Evolutionary conservation across 2,329 filamentous ascomycete species (phyloP).

Genomic region (Tetracladium maxilliforme): DNA sequence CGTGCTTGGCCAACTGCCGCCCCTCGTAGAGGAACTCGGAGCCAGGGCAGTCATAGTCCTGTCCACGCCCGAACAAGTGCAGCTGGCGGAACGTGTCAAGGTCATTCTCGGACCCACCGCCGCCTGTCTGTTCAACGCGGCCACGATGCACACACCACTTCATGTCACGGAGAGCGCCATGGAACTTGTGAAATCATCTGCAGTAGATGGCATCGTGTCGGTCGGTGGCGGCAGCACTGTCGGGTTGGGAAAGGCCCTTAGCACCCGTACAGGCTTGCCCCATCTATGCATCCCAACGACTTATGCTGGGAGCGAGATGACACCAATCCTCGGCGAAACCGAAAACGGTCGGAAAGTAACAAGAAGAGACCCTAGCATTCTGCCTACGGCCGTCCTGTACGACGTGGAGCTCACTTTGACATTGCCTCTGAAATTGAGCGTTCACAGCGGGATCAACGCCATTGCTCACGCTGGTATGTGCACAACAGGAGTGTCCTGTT

Average conservation of each 20-base stretch:
- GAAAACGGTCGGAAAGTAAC: conserved; percentile 42
- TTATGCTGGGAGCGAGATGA: conserved; percentile 49
- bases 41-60: too few species aligned
- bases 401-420: conserved; percentile 49
- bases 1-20: conserved; percentile 30
- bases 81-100: conserved; percentile 27
- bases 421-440: conserved; percentile 33
- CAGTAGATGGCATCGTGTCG: conserved; percentile 39
- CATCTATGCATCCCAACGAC: conserved; percentile 48
- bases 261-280: conserved; percentile 33
- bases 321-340: conserved; percentile 48
- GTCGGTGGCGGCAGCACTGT: conserved; percentile 49
- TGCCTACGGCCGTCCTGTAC: conserved; percentile 47
- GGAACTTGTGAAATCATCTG: conserved; percentile 23
- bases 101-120: conserved; percentile 26
- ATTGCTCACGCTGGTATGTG: conserved; percentile 41
- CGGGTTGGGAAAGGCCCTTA: conserved; percentile 44
- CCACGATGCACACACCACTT: conserved; percentile 48
- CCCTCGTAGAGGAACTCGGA: too few species aligned
- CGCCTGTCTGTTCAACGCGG: conserved; percentile 36
- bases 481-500: conserved; percentile 3
- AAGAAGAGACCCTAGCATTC: conserved; percentile 38
- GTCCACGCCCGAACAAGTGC: conserved; percentile 26
- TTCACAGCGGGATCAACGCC: conserved; percentile 47
- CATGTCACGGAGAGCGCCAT: conserved; percentile 40